Percentiles rank a stretch among this genome's conserved stretches.
Evolutionary conservation across 2,329 filamentous ascomycete genomes (phyloP).

Genomic region (Bipolaris bicolor): DNA sequence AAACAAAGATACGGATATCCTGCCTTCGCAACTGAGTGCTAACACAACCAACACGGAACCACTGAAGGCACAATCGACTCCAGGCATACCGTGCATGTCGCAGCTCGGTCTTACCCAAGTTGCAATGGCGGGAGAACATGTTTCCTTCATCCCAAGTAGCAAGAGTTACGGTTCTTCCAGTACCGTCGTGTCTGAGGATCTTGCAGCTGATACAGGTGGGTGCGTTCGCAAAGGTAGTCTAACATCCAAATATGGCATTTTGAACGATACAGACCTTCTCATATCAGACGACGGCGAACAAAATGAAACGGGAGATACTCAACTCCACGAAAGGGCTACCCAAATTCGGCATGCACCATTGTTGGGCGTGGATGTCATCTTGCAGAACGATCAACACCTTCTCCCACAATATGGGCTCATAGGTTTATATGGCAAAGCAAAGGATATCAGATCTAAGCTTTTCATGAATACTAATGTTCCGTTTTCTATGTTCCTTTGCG

Average conservation of each 20-base stretch:
- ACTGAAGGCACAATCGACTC: too few species aligned
- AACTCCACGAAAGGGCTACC: background rate
- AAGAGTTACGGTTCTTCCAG: background rate
- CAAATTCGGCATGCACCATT: constrained; percentile 2
- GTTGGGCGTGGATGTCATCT: background rate
- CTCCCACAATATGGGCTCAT: constrained; percentile 3
- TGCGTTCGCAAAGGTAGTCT: background rate
- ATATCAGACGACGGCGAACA: background rate
- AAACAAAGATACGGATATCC: too few species aligned
- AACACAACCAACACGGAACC: too few species aligned
- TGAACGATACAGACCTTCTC: background rate
- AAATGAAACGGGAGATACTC: background rate
- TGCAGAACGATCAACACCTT: background rate
- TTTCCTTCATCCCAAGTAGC: background rate
- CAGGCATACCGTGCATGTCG: too few species aligned
- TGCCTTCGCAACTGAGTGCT: too few species aligned
- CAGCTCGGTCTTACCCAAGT: background rate
- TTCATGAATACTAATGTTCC: constrained; percentile 62
- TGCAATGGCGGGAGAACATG: background rate
- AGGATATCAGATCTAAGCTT: constrained; percentile 27
- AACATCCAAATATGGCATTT: background rate
- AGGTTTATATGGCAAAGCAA: background rate
- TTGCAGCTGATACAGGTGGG: background rate
- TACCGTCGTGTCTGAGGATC: background rate
- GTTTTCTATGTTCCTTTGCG: constrained; percentile 67